phyloP scores from a whole-genome alignment of 2,329 filamentous ascomycete species.

The Epichloe baconii region DNA sequence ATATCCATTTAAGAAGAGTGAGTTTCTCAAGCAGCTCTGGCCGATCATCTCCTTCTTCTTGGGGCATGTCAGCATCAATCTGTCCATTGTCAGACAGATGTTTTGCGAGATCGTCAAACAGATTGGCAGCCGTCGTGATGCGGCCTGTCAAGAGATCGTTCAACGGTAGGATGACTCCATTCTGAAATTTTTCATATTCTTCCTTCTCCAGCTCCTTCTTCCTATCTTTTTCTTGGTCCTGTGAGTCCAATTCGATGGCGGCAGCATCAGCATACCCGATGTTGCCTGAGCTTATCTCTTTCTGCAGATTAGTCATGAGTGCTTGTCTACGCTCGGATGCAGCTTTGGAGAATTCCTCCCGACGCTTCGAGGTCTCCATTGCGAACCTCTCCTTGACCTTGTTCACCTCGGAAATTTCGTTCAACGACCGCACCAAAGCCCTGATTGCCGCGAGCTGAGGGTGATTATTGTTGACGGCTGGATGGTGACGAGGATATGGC shows the following conservation, averaged over 20 bases:
- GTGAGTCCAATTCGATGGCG: constrained; percentile 63
- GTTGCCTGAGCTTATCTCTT: constrained; percentile 62
- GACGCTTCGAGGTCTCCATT: constrained; percentile 41
- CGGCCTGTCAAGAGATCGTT: constrained; percentile 68
- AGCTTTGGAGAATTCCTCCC: constrained; percentile 39
- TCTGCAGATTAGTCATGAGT: constrained; percentile 63
- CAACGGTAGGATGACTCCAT: constrained; percentile 67
- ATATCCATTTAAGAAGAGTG: constrained; percentile 91
- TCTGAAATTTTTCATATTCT: constrained; percentile 77
- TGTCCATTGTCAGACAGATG: constrained; percentile 54
- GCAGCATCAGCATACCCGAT: constrained; percentile 77
- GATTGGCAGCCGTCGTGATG: constrained; percentile 57
- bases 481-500: constrained; percentile 86
- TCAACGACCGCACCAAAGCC: constrained; percentile 57
- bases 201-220: constrained; percentile 62
- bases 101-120: constrained; percentile 64
- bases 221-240: constrained; percentile 53
- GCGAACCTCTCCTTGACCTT: constrained; percentile 51
- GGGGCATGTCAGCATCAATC: constrained; percentile 65
- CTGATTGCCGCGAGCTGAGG: constrained; percentile 74
- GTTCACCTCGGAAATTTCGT: constrained; percentile 60
- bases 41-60: constrained; percentile 90
- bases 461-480: constrained; percentile 91
- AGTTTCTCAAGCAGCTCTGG: constrained; percentile 90
- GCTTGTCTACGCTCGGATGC: constrained; percentile 43